Evolutionary conservation across 2,329 filamentous ascomycete genomes (phyloP).

Genomic region (Blastomyces emzantsi): DNA sequence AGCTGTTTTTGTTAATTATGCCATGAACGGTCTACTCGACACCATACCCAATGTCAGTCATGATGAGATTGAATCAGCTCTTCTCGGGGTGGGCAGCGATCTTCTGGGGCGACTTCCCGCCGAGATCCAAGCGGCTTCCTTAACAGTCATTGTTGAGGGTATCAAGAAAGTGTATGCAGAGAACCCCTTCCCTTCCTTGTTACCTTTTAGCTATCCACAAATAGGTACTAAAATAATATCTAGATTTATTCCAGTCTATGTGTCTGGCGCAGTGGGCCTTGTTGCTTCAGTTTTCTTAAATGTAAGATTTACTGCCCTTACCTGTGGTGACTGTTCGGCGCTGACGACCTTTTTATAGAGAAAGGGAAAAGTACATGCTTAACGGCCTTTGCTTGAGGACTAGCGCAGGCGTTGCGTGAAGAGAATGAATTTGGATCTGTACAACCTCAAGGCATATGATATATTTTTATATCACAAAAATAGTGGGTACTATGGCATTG

Average conservation of each 20-base stretch:
- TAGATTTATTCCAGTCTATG: slow-evolving; percentile 3
- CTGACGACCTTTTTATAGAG: neutral
- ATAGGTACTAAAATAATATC: neutral
- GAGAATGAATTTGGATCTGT: neutral
- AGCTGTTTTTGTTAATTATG: slow-evolving; percentile 1
- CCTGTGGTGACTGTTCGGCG: neutral
- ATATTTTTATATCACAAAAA: neutral
- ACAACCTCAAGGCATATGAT: no score
- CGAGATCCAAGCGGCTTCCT: neutral
- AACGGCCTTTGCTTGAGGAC: neutral
- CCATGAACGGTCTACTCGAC: neutral
- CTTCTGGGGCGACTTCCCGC: neutral
- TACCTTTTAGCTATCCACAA: neutral
- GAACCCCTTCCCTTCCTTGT: no score
- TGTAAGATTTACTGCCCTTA: neutral
- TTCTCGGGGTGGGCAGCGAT: neutral
- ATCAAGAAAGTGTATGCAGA: slow-evolving; percentile 5
- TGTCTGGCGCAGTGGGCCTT: slow-evolving; percentile 1
- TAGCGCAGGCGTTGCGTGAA: neutral
- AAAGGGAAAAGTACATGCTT: neutral
- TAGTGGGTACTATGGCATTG: neutral
- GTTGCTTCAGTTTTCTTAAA: neutral
- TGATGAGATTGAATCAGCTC: neutral
- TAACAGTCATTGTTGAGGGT: neutral
- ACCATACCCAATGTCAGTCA: slow-evolving; percentile 3